Evolutionary conservation across 805 yeast genomes (phyloP), one percentile per base, ranked within the genome.

Genomic region (Suhomyces prunicola): DNA sequence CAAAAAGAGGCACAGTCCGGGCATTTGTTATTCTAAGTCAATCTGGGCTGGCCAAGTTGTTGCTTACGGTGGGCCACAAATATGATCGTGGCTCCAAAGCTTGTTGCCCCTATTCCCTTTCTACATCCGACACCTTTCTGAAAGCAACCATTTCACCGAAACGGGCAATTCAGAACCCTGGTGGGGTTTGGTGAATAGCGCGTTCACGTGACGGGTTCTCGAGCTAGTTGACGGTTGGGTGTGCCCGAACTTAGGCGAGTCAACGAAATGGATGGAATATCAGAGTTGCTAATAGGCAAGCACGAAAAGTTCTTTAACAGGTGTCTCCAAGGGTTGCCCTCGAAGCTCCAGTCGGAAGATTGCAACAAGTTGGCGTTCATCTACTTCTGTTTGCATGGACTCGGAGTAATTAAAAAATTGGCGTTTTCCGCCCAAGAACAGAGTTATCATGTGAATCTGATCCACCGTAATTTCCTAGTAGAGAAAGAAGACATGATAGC

Each of bases 301-400:
- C 79, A 75, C 56, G 72, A 60, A 29, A 71, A 65, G 48, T 86
- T 76, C 78, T 69, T 82, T 70, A 59, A 73, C 53, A 66, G 85
- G 55, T 80, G 86, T 56, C 68, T 86, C 39, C 65, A 65, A 2
- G 60, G 85, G 13, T 72, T 87, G 5, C 92, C 93, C 0, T 59
- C 78, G 1, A 68, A 74, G 15, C 77, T 74, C 19, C 86, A 88
- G 58, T 60, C 79, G 0, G 85, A 86, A 54, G 97, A 88, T 60
- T 79, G 89, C 5, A 87, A 86, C 60, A 82, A 80, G 56, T 62
- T 90, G 47, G 83, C 93, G 5, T 67, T 91, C n/a, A 72, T 85
- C 2, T 88, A 85, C 65, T 90, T 90, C 63, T 78, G 88, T 44
- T 62, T 90, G 1, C 76, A 81, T 31, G 92, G 91, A 0, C 71